Evolutionary conservation across 345 rosid genomes (phyloP).

Genomic region (Populus simonii): DNA sequence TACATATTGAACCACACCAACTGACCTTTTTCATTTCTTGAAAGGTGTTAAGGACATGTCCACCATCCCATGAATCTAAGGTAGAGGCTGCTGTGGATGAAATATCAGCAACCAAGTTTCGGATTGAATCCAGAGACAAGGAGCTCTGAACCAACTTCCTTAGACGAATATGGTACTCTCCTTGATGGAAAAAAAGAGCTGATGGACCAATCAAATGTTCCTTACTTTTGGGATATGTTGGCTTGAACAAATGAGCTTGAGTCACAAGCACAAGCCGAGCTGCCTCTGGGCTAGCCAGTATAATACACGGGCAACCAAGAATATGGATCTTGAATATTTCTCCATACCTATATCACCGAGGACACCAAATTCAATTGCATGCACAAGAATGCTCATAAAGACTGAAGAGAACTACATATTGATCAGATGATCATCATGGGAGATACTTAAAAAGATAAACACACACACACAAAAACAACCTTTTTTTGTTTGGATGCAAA

Average conservation of each 20-base stretch:
- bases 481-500: slow-evolving; percentile 53
- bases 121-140: slow-evolving; percentile 51
- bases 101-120: slow-evolving; percentile 54
- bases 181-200: slow-evolving; percentile 85
- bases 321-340: slow-evolving; percentile 90
- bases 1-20: neutral
- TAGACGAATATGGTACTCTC: slow-evolving; percentile 65
- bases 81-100: slow-evolving; percentile 50
- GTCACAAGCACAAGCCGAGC: slow-evolving; percentile 68
- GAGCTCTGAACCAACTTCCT: slow-evolving; percentile 66
- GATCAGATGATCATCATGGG: neutral
- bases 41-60: slow-evolving; percentile 58
- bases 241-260: slow-evolving; percentile 74
- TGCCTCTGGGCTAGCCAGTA: slow-evolving; percentile 92
- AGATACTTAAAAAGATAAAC: neutral
- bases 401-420: too few relatives aligned
- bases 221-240: slow-evolving; percentile 90
- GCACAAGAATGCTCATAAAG: neutral
- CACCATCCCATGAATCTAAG: slow-evolving; percentile 50
- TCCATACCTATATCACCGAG: slow-evolving; percentile 51
- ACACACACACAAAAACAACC: slow-evolving; percentile 22
- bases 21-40: slow-evolving; percentile 80
- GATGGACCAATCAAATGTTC: slow-evolving; percentile 78
- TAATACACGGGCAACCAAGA: slow-evolving; percentile 86
- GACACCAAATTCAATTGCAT: neutral